Evolutionary conservation across 768 basidiomycete genomes (phyloP).

Genomic region (Serpula lacrymans): DNA sequence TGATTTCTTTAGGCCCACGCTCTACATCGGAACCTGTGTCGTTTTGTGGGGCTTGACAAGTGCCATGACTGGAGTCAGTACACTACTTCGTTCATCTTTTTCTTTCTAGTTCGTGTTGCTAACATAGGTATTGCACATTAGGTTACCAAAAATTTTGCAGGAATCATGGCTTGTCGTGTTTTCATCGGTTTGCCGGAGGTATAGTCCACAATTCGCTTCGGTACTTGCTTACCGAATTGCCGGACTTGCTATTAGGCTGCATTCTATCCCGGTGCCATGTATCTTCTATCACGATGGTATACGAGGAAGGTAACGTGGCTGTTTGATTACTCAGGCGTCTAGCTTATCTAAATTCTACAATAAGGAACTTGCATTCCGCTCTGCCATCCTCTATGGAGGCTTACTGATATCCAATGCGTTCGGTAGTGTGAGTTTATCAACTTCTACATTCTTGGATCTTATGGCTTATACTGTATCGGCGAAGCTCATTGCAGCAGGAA

Average conservation of each 20-base stretch:
- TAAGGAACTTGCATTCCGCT: constrained; percentile 63
- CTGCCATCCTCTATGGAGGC: constrained; percentile 57
- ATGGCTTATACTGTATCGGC: background rate
- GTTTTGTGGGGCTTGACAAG: constrained; percentile 64
- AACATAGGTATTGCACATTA: constrained; percentile 14
- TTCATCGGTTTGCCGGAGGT: constrained; percentile 65
- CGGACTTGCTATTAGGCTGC: constrained; percentile 38
- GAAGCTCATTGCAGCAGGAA: constrained; percentile 70
- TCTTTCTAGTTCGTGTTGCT: background rate
- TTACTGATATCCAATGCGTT: constrained; percentile 63
- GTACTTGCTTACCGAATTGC: background rate
- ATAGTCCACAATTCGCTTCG: background rate
- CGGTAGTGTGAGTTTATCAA: constrained; percentile 45
- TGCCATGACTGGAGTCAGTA: constrained; percentile 53
- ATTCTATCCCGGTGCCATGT: constrained; percentile 58
- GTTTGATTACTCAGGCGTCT: too few relatives aligned
- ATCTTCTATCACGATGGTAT: constrained; percentile 27
- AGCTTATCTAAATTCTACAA: too few relatives aligned
- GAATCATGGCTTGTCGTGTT: constrained; percentile 55
- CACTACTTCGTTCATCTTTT: background rate
- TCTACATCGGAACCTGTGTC: constrained; percentile 60
- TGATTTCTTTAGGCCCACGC: constrained; percentile 47
- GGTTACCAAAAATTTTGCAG: constrained; percentile 53
- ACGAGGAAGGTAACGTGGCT: constrained; percentile 20
- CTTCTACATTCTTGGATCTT: background rate